Evolutionary conservation across 75 land plant genomes (phyloP), one percentile per base, ranked within the genome.

Genomic region (Sequoiadendron giganteum): DNA sequence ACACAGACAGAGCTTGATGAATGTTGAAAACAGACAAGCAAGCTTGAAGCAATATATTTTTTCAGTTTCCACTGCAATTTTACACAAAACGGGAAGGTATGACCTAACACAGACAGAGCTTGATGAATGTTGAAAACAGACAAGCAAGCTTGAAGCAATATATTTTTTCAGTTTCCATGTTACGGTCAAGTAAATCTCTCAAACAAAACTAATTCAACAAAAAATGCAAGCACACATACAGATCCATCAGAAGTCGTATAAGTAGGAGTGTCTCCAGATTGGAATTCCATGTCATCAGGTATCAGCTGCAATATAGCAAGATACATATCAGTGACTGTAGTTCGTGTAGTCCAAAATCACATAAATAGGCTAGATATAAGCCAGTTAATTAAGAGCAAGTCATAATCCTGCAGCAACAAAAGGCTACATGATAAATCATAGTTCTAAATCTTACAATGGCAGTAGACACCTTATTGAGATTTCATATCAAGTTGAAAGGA

Each of bases 261-360:
- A 87, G 94, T 94, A 61, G 99, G 99, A 81, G 93, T 88, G 87
- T 98, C 99, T 83, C 99, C 99, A 54, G 99, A 89, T 85, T 98
- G 99, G 86, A 97, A 98, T 90, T 94, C 97, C 99, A 98, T 98
- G 90, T 98, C 99, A 91, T 98, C 99, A 3, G 99, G 99, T 43
- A 98, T 98, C 86, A 98, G 89, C 99, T 98, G 92, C 43, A 88
- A 13, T 83, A 82, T 34, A 56, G 6, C 75, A 52, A 45, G 43
- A 47, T 28, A n/a, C 3, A 39, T 82, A 49, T 82, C 84, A 82
- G 49, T 3, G n/a, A 47, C 11, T 47, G 32, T 47, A 82, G 15
- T n/a, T 79, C 25, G 11, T n/a, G 34, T 47, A 47, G 43, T 45
- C 30, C 15, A 28, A 11, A 82, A 28, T 45, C 21, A 43, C 48